Evolutionary conservation across 129 eudicot species (phyloP), one percentile per base, ranked within the genome.

Genomic region (Tanacetum coccineum): DNA sequence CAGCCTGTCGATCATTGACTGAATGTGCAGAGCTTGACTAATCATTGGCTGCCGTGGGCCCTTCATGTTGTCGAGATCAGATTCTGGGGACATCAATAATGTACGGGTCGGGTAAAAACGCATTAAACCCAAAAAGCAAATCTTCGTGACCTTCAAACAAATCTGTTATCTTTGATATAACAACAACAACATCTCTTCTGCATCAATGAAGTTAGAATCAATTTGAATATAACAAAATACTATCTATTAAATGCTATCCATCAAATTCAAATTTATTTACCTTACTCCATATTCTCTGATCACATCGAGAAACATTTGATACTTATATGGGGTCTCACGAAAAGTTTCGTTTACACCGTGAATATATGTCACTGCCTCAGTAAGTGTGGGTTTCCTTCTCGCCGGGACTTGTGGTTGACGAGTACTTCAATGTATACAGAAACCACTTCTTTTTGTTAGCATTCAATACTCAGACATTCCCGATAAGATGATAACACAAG

Each of bases 291-390:
- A 87, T 74, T 87, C 90, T 72, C 84, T 84, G 87, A 87, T 81
- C 49, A 87, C 90, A 20, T 87, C 87, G 71, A 87, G 90, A 64
- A 87, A 87, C 75, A 74, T 83, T 68, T 87, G 87, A 72, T 87
- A 91, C 57, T 85, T 91, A 54, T 85, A 95, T 64, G 93, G 74
- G 61, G 87, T 87, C 60, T 85, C 90, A 57, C 80, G 86, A 65
- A 91, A 91, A 89, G 83, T 87, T 61, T 91, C 97, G 82, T 91
- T 91, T 48, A 91, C 97, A 66, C 87, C 86, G 67, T 91, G 87
- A 66, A 91, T 81, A 74, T 91, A 91, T 32, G 83, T 73, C 66
- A 91, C 75, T 4, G 97, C 96, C 64, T 91, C 97, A 73, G 78
- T 81, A 5, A 32, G 39, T 32, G 39, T 32, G 39, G 39, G 91